Conservation (phyloP, 108 stramenopile species). For the Aurantiochytrium sp. region DNA sequence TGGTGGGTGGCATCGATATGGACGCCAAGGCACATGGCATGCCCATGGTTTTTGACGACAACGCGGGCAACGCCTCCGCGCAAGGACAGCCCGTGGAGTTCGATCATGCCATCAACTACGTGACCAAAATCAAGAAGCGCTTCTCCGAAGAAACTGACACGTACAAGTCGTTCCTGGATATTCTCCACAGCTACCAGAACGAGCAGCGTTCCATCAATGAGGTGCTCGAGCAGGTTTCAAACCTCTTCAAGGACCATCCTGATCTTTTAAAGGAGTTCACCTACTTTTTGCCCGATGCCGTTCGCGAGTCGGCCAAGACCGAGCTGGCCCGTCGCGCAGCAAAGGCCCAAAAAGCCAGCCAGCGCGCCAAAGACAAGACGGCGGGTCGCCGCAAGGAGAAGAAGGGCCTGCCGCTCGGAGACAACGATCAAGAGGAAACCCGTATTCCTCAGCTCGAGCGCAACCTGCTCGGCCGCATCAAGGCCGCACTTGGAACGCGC, state of each 20-base stretch:
- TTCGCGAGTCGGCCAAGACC: slow-evolving; percentile 87
- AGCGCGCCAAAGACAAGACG: not conserved
- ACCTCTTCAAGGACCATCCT: slow-evolving; percentile 91
- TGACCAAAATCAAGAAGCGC: slow-evolving; percentile 61
- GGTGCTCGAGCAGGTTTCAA: slow-evolving; percentile 85
- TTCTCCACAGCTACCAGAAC: slow-evolving; percentile 96
- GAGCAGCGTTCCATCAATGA: slow-evolving; percentile 96
- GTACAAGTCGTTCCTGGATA: slow-evolving; percentile 94
- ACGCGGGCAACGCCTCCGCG: not conserved
- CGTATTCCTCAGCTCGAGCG: slow-evolving; percentile 22
- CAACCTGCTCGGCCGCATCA: slow-evolving; percentile 76
- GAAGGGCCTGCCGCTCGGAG: slow-evolving; percentile 35
- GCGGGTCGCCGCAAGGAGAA: slow-evolving; percentile 50
- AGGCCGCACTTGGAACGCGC: slow-evolving; percentile 68
- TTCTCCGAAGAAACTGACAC: slow-evolving; percentile 86
- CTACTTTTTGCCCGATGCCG: slow-evolving; percentile 95
- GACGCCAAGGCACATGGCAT: not conserved
- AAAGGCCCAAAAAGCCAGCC: slow-evolving; percentile 40
- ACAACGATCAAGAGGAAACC: slow-evolving; percentile 17
- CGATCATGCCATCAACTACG: slow-evolving; percentile 97
- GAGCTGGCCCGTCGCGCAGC: slow-evolving; percentile 72
- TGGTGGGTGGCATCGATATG: no score
- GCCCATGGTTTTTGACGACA: not conserved
- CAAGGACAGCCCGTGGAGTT: slow-evolving; percentile 71
- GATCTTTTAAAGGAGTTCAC: slow-evolving; percentile 96